Base-by-base conservation (phyloP, 2,329 filamentous ascomycete genomes). In the Zymoseptoria crescenta region DNA sequence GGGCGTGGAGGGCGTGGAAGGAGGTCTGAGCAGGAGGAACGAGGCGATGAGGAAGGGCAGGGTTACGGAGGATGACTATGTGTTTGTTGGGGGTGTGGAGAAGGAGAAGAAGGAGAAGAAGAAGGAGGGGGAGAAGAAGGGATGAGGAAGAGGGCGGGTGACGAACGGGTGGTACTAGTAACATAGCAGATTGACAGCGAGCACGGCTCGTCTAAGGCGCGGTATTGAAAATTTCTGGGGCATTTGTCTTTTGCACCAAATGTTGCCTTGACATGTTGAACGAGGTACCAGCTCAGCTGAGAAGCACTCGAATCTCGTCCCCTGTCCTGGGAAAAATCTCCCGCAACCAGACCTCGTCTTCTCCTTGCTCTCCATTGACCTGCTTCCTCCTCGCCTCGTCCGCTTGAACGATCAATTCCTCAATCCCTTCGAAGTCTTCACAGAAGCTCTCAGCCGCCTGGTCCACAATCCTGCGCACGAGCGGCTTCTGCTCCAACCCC, bases 391-490 rank as follows among this genome's bases (percentile, higher is more conserved):
- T 62, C 58, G 62, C 67, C 63, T 85, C 81, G 72, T 88, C 85
- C 4, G 81, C 80, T 41, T 79, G 79, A 24, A 83, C 73, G 28
- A 89, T 77, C 71, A 81, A 81, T 50, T 77, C 78, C 72, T 89
- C 87, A 8, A 89, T 77, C 62, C 81, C 78, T 67, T 87, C 90
- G 74, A 97, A 99, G 67, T 94, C 89, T 30, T 82, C 80, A 65
- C 91, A 96, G 75, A 99, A 99, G 56, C 78, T 81, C 66, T 90
- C 86, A 0, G 91, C 89, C 0, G 92, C 93, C 64, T 88, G 84
- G 67, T 95, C 89, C 0, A 90, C 94, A 54, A 96, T 83, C 52
- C 86, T 80, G 53, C 89, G 83, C 13, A 88, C 87, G 59, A 96
- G 76, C 9, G 80, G 80, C 1, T 88, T 83, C 68, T 89, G 88